These are phyloP conservation scores for Escallonia herrerae DNA, from an alignment of 129 eudicot genomes.

Conservation along the genomic window DNA sequence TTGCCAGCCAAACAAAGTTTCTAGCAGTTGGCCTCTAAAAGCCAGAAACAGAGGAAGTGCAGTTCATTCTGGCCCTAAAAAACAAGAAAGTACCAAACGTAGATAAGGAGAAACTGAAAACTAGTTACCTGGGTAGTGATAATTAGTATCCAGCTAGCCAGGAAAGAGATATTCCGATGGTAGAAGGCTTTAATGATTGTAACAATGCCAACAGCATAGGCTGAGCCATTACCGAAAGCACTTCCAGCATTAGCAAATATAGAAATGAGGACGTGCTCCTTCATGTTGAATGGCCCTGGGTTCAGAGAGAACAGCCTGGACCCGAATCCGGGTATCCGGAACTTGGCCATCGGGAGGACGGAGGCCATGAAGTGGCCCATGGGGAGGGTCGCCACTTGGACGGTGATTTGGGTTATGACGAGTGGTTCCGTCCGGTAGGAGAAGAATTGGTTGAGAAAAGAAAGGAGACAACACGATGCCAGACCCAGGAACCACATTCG, in stretches of 20 bases:
- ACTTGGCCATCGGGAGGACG: constrained; percentile 49
- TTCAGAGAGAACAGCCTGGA: constrained; percentile 45
- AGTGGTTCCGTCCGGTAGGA: constrained; percentile 82
- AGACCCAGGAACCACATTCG: constrained; percentile 91
- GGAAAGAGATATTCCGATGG: constrained; percentile 56
- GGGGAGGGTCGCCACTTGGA: constrained; percentile 76
- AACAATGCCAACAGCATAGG: constrained; percentile 77
- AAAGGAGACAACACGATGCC: constrained; percentile 62
- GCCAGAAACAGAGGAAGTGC: too few relatives aligned
- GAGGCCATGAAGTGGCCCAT: constrained; percentile 77
- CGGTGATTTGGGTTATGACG: constrained; percentile 67
- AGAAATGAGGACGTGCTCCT: constrained; percentile 84
- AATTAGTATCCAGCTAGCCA: constrained; percentile 85
- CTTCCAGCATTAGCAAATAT: constrained; percentile 95
- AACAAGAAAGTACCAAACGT: background rate
- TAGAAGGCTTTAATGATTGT: constrained; percentile 79
- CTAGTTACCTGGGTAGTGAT: constrained; percentile 77
- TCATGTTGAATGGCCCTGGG: constrained; percentile 91
- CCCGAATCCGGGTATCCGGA: constrained; percentile 58
- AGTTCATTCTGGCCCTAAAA: background rate
- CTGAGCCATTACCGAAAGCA: constrained; percentile 81
- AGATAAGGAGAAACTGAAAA: background rate
- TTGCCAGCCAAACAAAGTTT: background rate
- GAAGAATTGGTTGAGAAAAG: constrained; percentile 87
- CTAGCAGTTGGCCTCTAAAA: too few relatives aligned